Conservation (phyloP, 495 filamentous ascomycete species). For the Physcia stellaris region DNA sequence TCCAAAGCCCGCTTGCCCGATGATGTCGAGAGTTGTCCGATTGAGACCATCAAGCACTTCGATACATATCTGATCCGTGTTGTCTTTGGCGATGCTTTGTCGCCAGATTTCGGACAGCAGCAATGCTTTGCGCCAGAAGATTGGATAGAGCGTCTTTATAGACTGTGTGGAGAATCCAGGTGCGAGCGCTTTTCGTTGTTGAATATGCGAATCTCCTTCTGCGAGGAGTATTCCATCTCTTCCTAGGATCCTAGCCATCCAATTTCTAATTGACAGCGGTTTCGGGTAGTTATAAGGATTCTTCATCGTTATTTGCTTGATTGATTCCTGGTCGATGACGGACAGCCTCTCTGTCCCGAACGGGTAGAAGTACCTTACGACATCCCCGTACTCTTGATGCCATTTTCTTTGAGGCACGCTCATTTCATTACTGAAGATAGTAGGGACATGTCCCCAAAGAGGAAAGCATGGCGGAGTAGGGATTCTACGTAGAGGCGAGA, state of each 20-base stretch:
- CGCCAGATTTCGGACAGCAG: conserved; percentile 28
- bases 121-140: conserved; percentile 37
- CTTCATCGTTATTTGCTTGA: too few species aligned
- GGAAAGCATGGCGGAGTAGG: too few species aligned
- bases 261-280: too few species aligned
- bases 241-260: conserved; percentile 35
- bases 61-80: conserved; percentile 18
- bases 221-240: conserved; percentile 34
- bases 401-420: too few species aligned
- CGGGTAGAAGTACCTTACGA: too few species aligned
- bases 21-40: conserved; percentile 37
- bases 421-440: too few species aligned
- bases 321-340: too few species aligned
- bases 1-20: conserved; percentile 36
- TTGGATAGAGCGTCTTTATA: conserved; percentile 30
- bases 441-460: too few species aligned
- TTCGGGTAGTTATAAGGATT: too few species aligned
- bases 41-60: conserved; percentile 35
- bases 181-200: conserved; percentile 33
- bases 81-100: conserved; percentile 21
- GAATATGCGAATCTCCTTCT: conserved; percentile 28
- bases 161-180: conserved; percentile 32
- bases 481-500: too few species aligned
- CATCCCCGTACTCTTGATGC: too few species aligned
- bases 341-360: too few species aligned